Base-by-base conservation (phyloP, 2,329 filamentous ascomycete genomes). In the Hypoxylon sp. region DNA sequence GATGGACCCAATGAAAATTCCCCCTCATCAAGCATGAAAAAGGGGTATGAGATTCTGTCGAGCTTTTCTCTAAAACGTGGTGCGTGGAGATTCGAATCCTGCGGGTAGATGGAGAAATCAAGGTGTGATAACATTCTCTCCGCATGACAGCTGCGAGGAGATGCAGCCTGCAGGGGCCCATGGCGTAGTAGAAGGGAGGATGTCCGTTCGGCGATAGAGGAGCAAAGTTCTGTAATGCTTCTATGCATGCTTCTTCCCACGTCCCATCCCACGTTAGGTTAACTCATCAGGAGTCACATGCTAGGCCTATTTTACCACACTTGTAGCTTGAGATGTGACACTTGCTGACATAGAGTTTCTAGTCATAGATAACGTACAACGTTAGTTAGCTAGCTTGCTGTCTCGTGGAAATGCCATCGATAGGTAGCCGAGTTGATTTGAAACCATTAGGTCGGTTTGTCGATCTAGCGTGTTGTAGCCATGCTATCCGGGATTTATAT, bases 171-270 rank as follows among this genome's bases (percentile, higher is more conserved):
- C 40, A 51, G 32, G 38, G 46, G 48, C 38, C 25, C n/a, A n/a
- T n/a, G n/a, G n/a, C n/a, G n/a, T 26, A 7, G 40, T 34, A 16
- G 16, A 46, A 21, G 25, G 35, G 27, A 41, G 21, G 9, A 25
- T 37, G n/a, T n/a, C n/a, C n/a, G n/a, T n/a, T n/a, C n/a, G n/a
- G n/a, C n/a, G n/a, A n/a, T n/a, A n/a, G n/a, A n/a, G n/a, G n/a
- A 17, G 40, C 32, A 27, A 43, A 25, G 34, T 59, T 59, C 45
- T 47, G 37, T 19, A 44, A 50, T 46, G 51, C 59, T 62, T 62
- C 57, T 48, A 62, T 61, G 57, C 59, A 61, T 57, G 42, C 42
- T 60, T 57, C 56, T 44, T 31, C 31, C 27, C 16, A 36, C 29
- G 20, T 16, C 20, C 40, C n/a, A 29, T 38, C 42, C 30, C 29